Evolutionary conservation across 23 red algal species (phyloP).

Genomic region (Gracilaria gracilis): DNA sequence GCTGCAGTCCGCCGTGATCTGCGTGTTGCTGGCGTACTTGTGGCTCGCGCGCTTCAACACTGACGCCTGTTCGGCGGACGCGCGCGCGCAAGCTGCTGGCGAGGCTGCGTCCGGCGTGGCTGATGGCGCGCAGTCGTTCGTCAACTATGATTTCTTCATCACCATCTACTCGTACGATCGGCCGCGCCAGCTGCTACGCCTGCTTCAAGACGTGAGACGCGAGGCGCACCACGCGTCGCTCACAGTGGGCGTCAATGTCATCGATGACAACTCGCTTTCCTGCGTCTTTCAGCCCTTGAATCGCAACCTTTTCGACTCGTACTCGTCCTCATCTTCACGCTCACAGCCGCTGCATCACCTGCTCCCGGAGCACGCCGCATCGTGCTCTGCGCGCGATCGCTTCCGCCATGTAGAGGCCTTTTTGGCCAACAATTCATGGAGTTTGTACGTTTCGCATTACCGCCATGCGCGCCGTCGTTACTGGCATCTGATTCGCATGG

Average conservation of each 20-base stretch:
- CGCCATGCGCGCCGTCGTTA: conserved; percentile 75
- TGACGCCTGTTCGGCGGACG: neutral
- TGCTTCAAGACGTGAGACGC: conserved; percentile 70
- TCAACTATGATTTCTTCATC: conserved; percentile 65
- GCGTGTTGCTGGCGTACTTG: neutral
- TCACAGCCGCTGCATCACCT: conserved; percentile 25
- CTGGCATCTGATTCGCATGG: conserved; percentile 80
- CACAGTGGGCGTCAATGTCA: conserved; percentile 68
- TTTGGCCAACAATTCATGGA: conserved; percentile 54
- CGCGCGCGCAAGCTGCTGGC: too few species aligned
- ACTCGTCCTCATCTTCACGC: neutral
- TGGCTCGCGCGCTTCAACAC: neutral
- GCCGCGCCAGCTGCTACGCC: conserved; percentile 54
- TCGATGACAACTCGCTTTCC: conserved; percentile 88
- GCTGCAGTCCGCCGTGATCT: neutral
- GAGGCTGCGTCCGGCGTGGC: too few species aligned
- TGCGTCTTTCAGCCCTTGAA: conserved; percentile 41
- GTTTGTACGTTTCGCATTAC: conserved; percentile 71
- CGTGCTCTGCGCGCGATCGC: conserved; percentile 59
- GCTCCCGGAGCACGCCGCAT: neutral
- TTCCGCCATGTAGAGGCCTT: conserved; percentile 58
- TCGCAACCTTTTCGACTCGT: conserved; percentile 64
- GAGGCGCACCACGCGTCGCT: conserved; percentile 32
- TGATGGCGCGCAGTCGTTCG: too few species aligned
- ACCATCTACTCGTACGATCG: conserved; percentile 92